A percentile compares a stretch with the other conserved stretches of the same genome.
Evolutionary conservation across 345 rosid genomes (phyloP).

Genomic region (Citrus glauca): DNA sequence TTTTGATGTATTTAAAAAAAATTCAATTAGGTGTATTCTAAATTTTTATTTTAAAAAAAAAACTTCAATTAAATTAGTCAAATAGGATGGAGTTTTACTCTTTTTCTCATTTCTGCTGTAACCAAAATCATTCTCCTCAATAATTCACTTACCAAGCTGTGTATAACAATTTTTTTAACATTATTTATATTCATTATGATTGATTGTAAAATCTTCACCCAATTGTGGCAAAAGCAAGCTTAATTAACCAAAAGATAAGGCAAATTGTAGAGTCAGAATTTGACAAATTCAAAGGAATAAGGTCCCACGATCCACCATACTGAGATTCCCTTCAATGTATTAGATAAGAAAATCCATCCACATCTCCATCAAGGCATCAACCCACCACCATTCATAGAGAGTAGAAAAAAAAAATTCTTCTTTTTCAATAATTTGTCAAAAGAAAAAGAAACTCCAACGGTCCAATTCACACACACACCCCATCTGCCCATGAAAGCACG

Average conservation of each 20-base stretch:
- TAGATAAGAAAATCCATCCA: conserved; percentile 8
- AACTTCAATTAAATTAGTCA: no score
- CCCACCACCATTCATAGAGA: not conserved
- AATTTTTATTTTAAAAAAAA: no score
- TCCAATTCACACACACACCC: not conserved
- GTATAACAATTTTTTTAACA: no score
- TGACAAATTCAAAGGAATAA: not conserved
- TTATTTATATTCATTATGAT: not conserved
- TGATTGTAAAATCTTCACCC: not conserved
- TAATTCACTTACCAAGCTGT: no score
- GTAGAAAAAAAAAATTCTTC: not conserved
- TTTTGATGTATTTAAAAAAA: no score
- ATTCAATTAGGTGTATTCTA: no score
- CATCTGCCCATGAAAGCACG: not conserved
- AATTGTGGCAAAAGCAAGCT: not conserved
- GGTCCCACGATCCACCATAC: not conserved
- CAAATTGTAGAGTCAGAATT: not conserved
- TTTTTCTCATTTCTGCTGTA: no score
- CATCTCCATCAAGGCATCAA: not conserved
- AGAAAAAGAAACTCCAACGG: not conserved
- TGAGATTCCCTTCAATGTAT: conserved; percentile 10
- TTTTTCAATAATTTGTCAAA: not conserved
- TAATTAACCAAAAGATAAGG: not conserved
- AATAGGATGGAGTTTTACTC: no score
- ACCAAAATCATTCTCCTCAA: no score